These are phyloP conservation scores for Peronospora farinosa DNA, from an alignment of 352 stramenopile species.

Conservation along the genomic window DNA sequence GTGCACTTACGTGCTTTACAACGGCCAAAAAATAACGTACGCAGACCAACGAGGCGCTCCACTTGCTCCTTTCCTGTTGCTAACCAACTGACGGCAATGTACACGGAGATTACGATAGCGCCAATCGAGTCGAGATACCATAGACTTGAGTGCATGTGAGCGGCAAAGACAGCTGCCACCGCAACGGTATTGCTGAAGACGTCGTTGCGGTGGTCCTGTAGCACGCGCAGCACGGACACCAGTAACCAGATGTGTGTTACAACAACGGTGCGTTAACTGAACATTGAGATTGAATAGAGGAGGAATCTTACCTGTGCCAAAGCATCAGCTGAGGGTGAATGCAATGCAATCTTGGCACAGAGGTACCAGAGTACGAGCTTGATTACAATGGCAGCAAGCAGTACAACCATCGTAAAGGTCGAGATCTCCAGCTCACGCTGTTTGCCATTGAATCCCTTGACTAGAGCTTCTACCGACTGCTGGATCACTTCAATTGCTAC, in stretches of 20 bases:
- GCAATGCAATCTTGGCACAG: constrained; percentile 56
- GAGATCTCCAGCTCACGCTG: constrained; percentile 68
- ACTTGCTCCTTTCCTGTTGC: constrained; percentile 94
- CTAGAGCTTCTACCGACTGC: constrained; percentile 80
- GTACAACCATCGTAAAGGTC: constrained; percentile 52
- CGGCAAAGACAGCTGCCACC: constrained; percentile 69
- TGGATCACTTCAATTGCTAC: constrained; percentile 91
- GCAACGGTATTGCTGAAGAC: constrained; percentile 91
- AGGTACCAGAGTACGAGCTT: constrained; percentile 82
- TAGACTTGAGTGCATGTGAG: constrained; percentile 59
- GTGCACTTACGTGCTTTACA: not conserved
- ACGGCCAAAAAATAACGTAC: constrained; percentile 38
- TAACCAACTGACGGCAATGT: constrained; percentile 95
- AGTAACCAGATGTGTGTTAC: constrained; percentile 1
- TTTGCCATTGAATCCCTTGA: constrained; percentile 55
- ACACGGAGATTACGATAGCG: constrained; percentile 93
- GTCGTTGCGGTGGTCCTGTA: constrained; percentile 96
- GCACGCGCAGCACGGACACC: not conserved
- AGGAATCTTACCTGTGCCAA: constrained; percentile 50
- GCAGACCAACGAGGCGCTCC: constrained; percentile 79
- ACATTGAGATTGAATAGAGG: constrained; percentile 1
- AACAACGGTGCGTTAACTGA: constrained; percentile 4
- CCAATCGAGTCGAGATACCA: constrained; percentile 93
- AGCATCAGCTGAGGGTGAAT: constrained; percentile 66
- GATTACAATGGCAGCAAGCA: constrained; percentile 66